phyloP scores from a whole-genome alignment of 2,329 filamentous ascomycete species.

The Cercospora sp. region DNA sequence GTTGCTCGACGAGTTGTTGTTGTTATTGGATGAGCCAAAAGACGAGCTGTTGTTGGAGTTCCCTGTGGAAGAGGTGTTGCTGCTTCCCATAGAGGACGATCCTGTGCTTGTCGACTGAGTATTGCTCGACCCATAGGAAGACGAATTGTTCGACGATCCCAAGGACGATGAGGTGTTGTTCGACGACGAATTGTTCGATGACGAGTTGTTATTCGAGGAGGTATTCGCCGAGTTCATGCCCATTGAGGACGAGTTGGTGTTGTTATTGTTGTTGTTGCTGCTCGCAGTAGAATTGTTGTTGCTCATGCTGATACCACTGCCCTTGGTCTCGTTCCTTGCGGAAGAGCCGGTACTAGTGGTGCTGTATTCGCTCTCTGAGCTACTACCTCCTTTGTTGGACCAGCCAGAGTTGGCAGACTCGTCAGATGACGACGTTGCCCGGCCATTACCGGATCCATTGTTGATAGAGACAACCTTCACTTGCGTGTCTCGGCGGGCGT shows the following conservation, averaged over 20 bases:
- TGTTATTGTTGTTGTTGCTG: conserved; percentile 11
- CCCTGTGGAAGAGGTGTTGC: conserved; percentile 4
- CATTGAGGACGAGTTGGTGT: not conserved
- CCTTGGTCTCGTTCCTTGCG: conserved; percentile 15
- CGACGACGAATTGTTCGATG: conserved; percentile 14
- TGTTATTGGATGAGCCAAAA: conserved; percentile 10
- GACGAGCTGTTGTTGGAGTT: conserved; percentile 9
- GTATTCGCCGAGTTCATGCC: conserved; percentile 15
- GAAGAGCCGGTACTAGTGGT: conserved; percentile 18
- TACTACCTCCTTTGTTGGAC: conserved; percentile 23
- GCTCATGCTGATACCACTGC: not conserved
- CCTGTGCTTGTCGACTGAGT: conserved; percentile 5
- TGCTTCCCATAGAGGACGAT: conserved; percentile 13
- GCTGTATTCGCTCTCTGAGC: conserved; percentile 24
- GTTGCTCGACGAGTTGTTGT: not conserved
- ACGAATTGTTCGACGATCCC: conserved; percentile 8
- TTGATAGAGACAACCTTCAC: conserved; percentile 24
- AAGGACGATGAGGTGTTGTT: conserved; percentile 11
- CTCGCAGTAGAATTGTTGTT: conserved; percentile 6
- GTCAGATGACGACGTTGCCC: conserved; percentile 21
- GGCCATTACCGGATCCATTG: conserved; percentile 15
- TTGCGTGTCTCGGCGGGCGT: conserved; percentile 18
- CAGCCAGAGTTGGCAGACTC: conserved; percentile 23
- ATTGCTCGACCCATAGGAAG: conserved; percentile 5
- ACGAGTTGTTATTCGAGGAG: conserved; percentile 11